Base-by-base conservation (phyloP, 495 filamentous ascomycete species). In the Darksidea phi region DNA sequence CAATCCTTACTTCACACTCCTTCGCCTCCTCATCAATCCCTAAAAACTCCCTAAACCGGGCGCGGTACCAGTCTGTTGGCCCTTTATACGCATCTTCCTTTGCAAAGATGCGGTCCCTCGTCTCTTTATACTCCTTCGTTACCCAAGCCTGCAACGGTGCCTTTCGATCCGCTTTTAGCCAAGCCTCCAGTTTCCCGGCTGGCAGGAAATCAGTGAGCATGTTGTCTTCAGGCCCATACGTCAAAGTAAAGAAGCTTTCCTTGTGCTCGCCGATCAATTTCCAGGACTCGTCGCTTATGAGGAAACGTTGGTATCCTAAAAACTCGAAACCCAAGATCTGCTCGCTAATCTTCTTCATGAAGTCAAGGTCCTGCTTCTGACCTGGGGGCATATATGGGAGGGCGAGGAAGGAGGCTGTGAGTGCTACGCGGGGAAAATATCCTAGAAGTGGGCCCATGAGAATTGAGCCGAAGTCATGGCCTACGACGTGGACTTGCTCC, bases 401-500 rank as follows among this genome's bases (percentile, higher is more conserved):
- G 24, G 48, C 48, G 18, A 50, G 18, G 48, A 50, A 50, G 5
- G 48, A 24, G 11, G 48, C 48, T 8, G 18, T 50, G 8, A 50
- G 23, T 17, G 48, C 48, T 8, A 50, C 12, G 48, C 12, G 21
- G 48, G 48, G 48, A 23, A 24, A 17, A 23, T 50, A 50, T 23
- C 6, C 48, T 5, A 50, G 24, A 8, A 50, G 24, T 5, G 48
- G 21, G 23, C 18, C 8, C 8, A 50, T 5, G 17, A 50, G 28
- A 17, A 50, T 50, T 13, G 18, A 5, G 8, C 48, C 48, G 24
- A 50, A 50, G 48, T 50, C 48, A 23, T 50, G 48, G 48, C 48
- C 48, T 8, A 50, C 23, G 24, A 50, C 8, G 23, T 50, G 48
- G 11, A 50, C 10, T 17, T 24, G 21, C 28, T 50, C 48, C n/a